These are phyloP conservation scores for Solanum dulcamara DNA, from an alignment of 257 asterid genomes.

Conservation along the genomic window DNA sequence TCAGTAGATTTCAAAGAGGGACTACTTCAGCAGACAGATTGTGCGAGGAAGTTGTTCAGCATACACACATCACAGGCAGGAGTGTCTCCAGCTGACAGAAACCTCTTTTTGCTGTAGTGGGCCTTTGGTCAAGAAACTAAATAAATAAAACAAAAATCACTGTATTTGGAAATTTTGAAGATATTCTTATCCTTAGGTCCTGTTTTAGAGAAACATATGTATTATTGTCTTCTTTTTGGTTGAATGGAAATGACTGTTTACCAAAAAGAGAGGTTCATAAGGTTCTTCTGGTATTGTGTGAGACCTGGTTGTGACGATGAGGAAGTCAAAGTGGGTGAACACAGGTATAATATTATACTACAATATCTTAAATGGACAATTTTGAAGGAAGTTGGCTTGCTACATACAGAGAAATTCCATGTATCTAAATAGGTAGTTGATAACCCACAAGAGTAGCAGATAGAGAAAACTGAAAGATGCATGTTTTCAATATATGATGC, in stretches of 20 bases:
- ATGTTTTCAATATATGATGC: not conserved
- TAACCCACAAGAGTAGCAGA: not conserved
- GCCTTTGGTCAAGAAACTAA: too few relatives aligned
- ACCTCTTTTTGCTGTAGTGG: not conserved
- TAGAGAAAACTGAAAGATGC: not conserved
- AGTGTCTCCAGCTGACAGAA: not conserved
- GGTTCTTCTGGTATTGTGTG: not conserved
- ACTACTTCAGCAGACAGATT: not conserved
- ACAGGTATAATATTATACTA: not conserved
- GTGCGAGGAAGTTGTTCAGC: not conserved
- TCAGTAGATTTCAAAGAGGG: not conserved
- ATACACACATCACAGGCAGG: not conserved
- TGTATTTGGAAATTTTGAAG: too few relatives aligned
- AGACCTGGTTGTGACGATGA: not conserved
- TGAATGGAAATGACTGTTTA: not conserved
- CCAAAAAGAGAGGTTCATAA: not conserved
- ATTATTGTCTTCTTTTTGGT: too few relatives aligned
- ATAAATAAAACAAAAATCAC: too few relatives aligned
- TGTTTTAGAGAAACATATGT: not conserved
- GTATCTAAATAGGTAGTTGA: not conserved
- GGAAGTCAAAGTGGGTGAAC: not conserved
- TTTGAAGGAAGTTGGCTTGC: not conserved
- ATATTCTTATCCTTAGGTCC: not conserved
- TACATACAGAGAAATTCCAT: not conserved
- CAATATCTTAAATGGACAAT: not conserved